Conservation (phyloP, 805 yeast species). For the Nadsonia fulvescens region DNA sequence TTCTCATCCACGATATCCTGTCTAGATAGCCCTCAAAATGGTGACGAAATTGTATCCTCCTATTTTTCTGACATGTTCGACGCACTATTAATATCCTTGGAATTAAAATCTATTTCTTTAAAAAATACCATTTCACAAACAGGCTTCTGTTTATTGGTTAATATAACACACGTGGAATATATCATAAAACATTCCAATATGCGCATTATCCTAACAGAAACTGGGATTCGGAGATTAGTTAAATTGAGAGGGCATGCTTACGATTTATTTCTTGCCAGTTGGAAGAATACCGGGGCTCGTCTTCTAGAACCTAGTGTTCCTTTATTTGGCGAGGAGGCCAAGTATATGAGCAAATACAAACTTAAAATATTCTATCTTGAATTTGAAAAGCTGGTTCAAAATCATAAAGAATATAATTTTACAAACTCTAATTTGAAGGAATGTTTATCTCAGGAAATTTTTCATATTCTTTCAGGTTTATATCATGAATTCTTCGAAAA, state of each 20-base stretch:
- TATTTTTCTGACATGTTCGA: slow-evolving; percentile 68
- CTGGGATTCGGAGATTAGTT: slow-evolving; percentile 46
- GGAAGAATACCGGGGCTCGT: slow-evolving; percentile 65
- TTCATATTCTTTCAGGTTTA: slow-evolving; percentile 62
- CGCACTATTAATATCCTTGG: slow-evolving; percentile 46
- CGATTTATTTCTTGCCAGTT: slow-evolving; percentile 46
- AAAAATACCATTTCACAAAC: slow-evolving; percentile 21
- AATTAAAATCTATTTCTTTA: slow-evolving; percentile 31
- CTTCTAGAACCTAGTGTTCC: slow-evolving; percentile 68
- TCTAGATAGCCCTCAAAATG: slow-evolving; percentile 21
- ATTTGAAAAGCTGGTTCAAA: slow-evolving; percentile 58
- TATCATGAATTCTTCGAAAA: slow-evolving; percentile 74
- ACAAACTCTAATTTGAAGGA: slow-evolving; percentile 49
- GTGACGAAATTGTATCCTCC: slow-evolving; percentile 39
- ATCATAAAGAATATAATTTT: slow-evolving; percentile 45
- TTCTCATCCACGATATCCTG: slow-evolving; percentile 32
- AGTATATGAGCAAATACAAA: slow-evolving; percentile 68
- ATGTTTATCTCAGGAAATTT: slow-evolving; percentile 48
- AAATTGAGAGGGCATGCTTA: slow-evolving; percentile 56
- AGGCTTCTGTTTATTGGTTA: slow-evolving; percentile 57
- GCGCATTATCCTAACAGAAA: slow-evolving; percentile 30
- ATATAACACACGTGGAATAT: slow-evolving; percentile 55
- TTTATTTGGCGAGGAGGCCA: slow-evolving; percentile 44
- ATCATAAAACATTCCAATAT: slow-evolving; percentile 31
- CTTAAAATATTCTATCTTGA: slow-evolving; percentile 65